These are phyloP conservation scores for Pseudopithomyces maydicus DNA, from an alignment of 2,329 filamentous ascomycete genomes.

Conservation along the genomic window DNA sequence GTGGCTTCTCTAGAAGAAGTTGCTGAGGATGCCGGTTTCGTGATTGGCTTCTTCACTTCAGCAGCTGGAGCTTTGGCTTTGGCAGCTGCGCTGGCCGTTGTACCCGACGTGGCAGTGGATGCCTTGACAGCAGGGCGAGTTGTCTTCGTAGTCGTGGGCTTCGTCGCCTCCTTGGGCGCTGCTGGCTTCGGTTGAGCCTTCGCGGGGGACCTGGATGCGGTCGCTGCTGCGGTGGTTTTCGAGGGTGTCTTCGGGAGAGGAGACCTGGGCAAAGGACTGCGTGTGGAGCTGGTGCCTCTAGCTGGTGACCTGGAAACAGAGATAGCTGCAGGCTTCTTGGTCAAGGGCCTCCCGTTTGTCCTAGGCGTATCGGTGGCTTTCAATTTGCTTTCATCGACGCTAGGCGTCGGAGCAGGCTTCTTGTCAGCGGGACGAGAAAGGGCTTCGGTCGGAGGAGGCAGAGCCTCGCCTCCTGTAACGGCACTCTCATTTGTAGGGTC, in stretches of 20 bases:
- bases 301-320: slow-evolving; percentile 35
- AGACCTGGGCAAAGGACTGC: slow-evolving; percentile 39
- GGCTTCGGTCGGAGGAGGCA: slow-evolving; percentile 38
- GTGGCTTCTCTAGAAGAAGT: slow-evolving; percentile 24
- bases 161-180: slow-evolving; percentile 27
- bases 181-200: slow-evolving; percentile 19
- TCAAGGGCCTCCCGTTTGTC: slow-evolving; percentile 27
- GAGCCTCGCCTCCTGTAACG: slow-evolving; percentile 46
- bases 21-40: slow-evolving; percentile 20
- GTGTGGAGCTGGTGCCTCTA: slow-evolving; percentile 30
- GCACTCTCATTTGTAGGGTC: slow-evolving; percentile 45
- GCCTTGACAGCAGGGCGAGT: slow-evolving; percentile 34
- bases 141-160: slow-evolving; percentile 30
- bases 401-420: slow-evolving; percentile 16
- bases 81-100: slow-evolving; percentile 27
- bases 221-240: slow-evolving; percentile 24
- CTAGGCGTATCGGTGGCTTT: slow-evolving; percentile 25
- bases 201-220: slow-evolving; percentile 22
- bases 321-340: slow-evolving; percentile 40
- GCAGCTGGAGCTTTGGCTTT: slow-evolving; percentile 29
- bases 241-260: slow-evolving; percentile 36
- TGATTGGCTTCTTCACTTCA: slow-evolving; percentile 32
- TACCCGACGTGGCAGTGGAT: slow-evolving; percentile 22
- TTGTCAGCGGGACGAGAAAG: slow-evolving; percentile 14
- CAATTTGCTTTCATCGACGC: slow-evolving; percentile 17